Evolutionary conservation across 2,329 filamentous ascomycete species (phyloP).

Genomic region (Trichoderma breve): DNA sequence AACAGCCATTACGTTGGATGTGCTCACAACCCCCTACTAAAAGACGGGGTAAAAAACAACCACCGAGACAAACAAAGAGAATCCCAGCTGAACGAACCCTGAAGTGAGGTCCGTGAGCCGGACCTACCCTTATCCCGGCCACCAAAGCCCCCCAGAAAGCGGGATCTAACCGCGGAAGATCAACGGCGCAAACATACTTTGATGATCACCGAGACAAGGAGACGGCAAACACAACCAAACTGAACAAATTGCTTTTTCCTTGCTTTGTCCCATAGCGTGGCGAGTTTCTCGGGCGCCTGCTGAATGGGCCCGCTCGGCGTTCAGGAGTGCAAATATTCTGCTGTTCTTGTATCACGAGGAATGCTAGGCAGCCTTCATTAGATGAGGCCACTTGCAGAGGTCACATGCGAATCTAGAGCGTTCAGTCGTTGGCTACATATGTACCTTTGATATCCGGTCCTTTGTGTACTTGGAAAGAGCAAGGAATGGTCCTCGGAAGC

Average conservation of each 20-base stretch:
- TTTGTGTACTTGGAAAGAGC: not conserved
- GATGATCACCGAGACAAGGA: not conserved
- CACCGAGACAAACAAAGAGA: not conserved
- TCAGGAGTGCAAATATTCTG: not conserved
- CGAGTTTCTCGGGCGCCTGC: not conserved
- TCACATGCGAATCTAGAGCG: not conserved
- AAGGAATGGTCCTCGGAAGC: not conserved
- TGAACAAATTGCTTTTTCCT: not conserved
- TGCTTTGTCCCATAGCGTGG: not conserved
- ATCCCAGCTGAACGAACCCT: not conserved
- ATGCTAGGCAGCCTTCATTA: not conserved
- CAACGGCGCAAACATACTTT: not conserved
- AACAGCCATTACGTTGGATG: not conserved
- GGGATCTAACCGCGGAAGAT: not conserved
- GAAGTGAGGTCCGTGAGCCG: not conserved
- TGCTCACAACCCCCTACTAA: not conserved
- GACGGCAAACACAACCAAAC: not conserved
- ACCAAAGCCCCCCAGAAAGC: not conserved
- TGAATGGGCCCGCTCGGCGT: not conserved
- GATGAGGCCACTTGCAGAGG: not conserved
- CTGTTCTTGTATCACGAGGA: not conserved
- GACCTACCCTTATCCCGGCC: not conserved
- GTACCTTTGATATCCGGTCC: not conserved
- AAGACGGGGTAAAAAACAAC: not conserved
- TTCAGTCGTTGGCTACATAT: not conserved